Percentiles rank a stretch among this genome's conserved stretches.
These are phyloP conservation scores for Begonia loranthoides DNA, from an alignment of 306 rosid genomes.

Conservation along the genomic window DNA sequence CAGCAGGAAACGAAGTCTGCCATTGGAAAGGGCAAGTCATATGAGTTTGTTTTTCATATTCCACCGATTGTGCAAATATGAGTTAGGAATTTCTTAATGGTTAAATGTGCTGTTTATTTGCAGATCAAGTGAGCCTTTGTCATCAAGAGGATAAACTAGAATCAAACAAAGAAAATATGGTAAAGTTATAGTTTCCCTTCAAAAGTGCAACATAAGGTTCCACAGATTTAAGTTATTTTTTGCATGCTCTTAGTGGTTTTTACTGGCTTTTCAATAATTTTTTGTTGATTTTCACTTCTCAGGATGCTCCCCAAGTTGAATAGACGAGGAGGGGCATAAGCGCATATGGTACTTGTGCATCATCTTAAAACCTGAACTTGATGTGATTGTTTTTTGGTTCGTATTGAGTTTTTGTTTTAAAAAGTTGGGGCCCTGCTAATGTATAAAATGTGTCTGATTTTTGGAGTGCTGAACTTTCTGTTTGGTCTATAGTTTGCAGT, in stretches of 20 bases:
- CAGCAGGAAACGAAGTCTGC: conserved; percentile 32
- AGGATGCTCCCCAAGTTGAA: conserved; percentile 12
- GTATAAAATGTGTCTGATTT: conserved; percentile 1
- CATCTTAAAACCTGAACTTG: not conserved
- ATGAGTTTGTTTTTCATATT: not conserved
- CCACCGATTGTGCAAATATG: not conserved
- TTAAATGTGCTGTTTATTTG: not conserved
- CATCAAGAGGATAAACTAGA: conserved; percentile 6
- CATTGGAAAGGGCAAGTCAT: conserved; percentile 27
- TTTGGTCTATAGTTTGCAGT: not conserved
- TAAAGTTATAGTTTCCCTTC: not conserved
- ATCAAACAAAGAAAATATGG: conserved; percentile 19
- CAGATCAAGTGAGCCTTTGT: conserved; percentile 1
- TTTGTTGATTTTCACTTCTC: not conserved
- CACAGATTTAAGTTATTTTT: not conserved
- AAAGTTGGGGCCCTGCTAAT: too few relatives aligned
- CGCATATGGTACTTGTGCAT: not conserved
- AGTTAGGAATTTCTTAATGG: not conserved
- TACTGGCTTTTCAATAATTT: not conserved
- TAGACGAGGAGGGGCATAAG: not conserved
- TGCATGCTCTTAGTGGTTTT: not conserved
- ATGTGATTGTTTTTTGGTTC: not conserved
- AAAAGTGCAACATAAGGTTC: not conserved
- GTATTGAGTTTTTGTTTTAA: conserved; percentile 1
- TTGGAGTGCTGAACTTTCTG: conserved; percentile 6